Conservation (phyloP, 202 grass and related monocot genomes). For the Carex arenaria region DNA sequence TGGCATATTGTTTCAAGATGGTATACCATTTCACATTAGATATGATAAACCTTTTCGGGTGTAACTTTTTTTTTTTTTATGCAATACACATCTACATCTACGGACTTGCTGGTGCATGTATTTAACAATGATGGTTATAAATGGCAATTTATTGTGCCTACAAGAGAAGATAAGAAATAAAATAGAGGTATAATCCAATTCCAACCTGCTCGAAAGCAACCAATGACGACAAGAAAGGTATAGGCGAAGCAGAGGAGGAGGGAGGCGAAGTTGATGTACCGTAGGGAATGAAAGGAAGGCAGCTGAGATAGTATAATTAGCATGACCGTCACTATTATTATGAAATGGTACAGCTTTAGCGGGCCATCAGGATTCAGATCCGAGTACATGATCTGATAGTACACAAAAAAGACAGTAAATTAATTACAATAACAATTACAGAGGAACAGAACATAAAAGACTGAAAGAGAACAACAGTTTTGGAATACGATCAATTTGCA, state of each 20-base stretch:
- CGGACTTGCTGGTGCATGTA: neutral
- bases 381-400: slow-evolving; percentile 82
- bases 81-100: neutral
- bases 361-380: slow-evolving; percentile 60
- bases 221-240: slow-evolving; percentile 60
- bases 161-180: neutral
- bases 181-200: slow-evolving; percentile 22
- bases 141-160: neutral
- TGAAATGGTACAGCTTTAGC: slow-evolving; percentile 84
- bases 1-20: neutral
- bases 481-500: neutral
- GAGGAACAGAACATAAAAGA: neutral
- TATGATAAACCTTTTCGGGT: neutral
- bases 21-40: neutral
- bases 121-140: neutral
- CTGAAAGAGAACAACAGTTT: neutral
- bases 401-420: neutral
- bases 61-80: neutral
- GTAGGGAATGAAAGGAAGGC: slow-evolving; percentile 92
- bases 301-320: slow-evolving; percentile 83
- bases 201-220: slow-evolving; percentile 82
- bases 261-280: slow-evolving; percentile 81
- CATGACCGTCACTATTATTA: slow-evolving; percentile 67
- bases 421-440: neutral
- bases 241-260: slow-evolving; percentile 77